Percentiles rank a stretch among this genome's conserved stretches.
Evolutionary conservation across 352 stramenopile genomes (phyloP).

Genomic region (Globisporangium alternatum): DNA sequence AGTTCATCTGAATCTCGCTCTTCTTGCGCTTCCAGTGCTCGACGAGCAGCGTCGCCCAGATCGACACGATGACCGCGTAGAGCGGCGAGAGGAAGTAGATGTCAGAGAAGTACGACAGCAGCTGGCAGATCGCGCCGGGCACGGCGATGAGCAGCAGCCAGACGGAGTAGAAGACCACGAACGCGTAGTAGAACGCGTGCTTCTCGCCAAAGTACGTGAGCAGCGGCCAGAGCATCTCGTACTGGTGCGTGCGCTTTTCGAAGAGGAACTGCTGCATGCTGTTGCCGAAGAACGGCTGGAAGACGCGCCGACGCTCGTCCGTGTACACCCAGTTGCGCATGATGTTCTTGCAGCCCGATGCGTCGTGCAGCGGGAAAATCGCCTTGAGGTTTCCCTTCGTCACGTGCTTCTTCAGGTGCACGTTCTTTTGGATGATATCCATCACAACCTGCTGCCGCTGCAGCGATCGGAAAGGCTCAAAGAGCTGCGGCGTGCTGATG

Average conservation of each 20-base stretch:
- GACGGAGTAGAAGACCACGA: constrained; percentile 68
- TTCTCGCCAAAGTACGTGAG: constrained; percentile 85
- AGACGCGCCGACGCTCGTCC: constrained; percentile 32
- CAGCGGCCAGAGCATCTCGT: constrained; percentile 79
- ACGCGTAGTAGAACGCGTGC: constrained; percentile 78
- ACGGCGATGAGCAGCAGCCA: constrained; percentile 65
- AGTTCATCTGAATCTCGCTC: constrained; percentile 70
- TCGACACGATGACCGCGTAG: constrained; percentile 72
- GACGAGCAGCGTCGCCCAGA: constrained; percentile 86
- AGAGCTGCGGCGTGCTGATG: constrained; percentile 33
- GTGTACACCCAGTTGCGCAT: constrained; percentile 55
- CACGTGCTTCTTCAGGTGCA: constrained; percentile 63
- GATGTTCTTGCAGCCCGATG: constrained; percentile 57
- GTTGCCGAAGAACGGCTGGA: constrained; percentile 50
- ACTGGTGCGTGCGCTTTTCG: constrained; percentile 58
- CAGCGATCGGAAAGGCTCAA: constrained; percentile 71
- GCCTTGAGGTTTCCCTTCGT: constrained; percentile 45
- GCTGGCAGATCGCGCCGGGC: constrained; percentile 42
- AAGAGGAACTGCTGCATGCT: constrained; percentile 59
- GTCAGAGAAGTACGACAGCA: constrained; percentile 35
- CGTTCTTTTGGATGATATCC: constrained; percentile 71
- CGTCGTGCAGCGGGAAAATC: constrained; percentile 71
- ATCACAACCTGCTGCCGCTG: constrained; percentile 75
- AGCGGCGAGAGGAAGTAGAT: constrained; percentile 39
- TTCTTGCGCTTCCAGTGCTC: constrained; percentile 91